Base-by-base conservation (phyloP, 169 alveolate genomes). In the Eimeria brunetti region DNA sequence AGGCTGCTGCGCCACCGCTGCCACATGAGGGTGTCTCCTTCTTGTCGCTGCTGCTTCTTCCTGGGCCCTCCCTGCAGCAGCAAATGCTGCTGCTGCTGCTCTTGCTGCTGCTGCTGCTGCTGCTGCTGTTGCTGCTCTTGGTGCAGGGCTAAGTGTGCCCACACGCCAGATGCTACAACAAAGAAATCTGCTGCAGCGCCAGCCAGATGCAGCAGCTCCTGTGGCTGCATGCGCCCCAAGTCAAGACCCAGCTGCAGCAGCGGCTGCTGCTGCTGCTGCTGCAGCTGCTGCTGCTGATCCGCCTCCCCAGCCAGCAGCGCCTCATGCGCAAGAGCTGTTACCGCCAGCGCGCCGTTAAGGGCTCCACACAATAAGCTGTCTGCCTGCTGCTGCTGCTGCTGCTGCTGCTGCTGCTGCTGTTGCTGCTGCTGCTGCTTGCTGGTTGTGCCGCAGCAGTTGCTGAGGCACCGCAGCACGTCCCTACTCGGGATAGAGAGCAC, bases 381-480 rank as follows among this genome's bases (percentile, higher is more conserved):
- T 78, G 88, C 53, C 12, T 51, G 58, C 58, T 51, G 58, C 58
- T 51, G 58, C 58, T 22, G 76, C 76, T 30, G 76, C 41, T 27
- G 56, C 84, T 73, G 49, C 24, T 73, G 36, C 53, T 73, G 83
- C 33, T 73, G 83, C 88, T 78, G 88, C 62, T 78, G 88, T 51
- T 49, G 90, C 90, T 56, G 90, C 76, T 53, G 90, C 90, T 53
- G 53, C 76, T 49, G 67, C 38, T 49, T 56, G 51, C 12, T 53
- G 49, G 73, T 30, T 49, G 33, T 14, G 53, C 41, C 49, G 46
- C 49, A 33, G 51, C 49, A 53, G 56, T 5, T 11, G 51, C 75
- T 51, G 75, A 83, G 90, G 24, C 56, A 83, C 58, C 62, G 90
- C 90, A 83, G 58, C 90, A 83, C 90, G 9, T 83, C 90, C 75